Evolutionary conservation across 208 protist genomes (phyloP).

Genomic region (Zelonia costaricensis): DNA sequence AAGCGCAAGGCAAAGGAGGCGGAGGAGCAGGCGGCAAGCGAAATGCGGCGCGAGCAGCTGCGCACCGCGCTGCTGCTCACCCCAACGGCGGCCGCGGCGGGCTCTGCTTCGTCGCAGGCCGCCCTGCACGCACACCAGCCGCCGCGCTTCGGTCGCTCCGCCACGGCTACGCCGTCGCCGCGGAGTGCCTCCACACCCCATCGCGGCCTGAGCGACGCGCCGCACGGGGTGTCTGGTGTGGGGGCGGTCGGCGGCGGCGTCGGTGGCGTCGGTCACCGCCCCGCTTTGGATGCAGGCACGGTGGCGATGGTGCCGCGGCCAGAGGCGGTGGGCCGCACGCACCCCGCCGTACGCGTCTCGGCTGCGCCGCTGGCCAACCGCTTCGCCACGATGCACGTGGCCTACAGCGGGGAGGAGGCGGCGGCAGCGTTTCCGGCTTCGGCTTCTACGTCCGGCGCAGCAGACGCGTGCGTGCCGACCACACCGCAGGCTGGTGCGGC

Average conservation of each 20-base stretch:
- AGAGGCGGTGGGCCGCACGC: no score
- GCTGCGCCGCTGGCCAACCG: no score
- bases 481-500: no score
- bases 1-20: constrained; percentile 81
- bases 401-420: no score
- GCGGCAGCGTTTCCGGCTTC: no score
- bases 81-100: background rate
- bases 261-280: background rate
- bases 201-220: background rate
- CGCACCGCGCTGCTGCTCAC: constrained; percentile 29
- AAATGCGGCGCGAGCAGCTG: constrained; percentile 81
- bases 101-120: no score
- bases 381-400: no score
- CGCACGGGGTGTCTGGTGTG: background rate
- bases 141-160: constrained; percentile 5
- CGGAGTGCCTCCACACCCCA: constrained; percentile 10
- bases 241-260: background rate
- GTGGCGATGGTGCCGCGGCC: no score
- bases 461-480: no score
- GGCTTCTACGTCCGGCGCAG: no score
- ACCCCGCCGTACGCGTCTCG: no score
- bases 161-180: constrained; percentile 19
- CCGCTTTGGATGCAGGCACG: no score
- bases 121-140: background rate
- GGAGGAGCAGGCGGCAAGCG: constrained; percentile 67